These are phyloP conservation scores for Xylariaceae sp. DNA, from an alignment of 2,329 filamentous ascomycete genomes.

Conservation along the genomic window DNA sequence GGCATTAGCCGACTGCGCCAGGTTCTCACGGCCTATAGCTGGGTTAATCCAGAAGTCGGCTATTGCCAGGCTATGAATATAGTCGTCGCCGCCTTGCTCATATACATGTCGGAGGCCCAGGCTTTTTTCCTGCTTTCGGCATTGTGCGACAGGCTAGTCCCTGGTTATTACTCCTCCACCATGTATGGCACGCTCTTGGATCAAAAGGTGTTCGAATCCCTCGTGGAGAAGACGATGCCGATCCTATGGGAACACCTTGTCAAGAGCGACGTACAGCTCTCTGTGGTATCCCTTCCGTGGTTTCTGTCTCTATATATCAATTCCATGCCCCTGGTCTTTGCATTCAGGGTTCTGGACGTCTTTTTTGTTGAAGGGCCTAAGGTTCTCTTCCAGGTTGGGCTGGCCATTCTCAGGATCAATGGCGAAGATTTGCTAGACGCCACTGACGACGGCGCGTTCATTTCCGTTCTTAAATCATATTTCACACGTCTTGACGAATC, in stretches of 20 bases:
- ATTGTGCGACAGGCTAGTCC: constrained; percentile 88
- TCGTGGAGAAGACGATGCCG: constrained; percentile 99
- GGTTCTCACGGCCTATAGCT: constrained; percentile 95
- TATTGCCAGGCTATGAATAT: constrained; percentile 99
- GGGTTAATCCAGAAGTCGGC: constrained; percentile 92
- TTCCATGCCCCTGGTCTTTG: constrained; percentile 98
- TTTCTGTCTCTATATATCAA: constrained; percentile 98
- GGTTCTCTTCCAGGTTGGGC: constrained; percentile 92
- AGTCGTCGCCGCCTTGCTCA: constrained; percentile 93
- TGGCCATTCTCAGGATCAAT: constrained; percentile 96
- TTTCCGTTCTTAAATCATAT: constrained; percentile 92
- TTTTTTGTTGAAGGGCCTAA: constrained; percentile 99
- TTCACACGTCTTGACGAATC: constrained; percentile 93
- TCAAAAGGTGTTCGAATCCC: constrained; percentile 94
- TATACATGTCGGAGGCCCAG: constrained; percentile 96
- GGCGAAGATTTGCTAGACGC: constrained; percentile 94
- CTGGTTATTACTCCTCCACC: constrained; percentile 96
- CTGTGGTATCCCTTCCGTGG: constrained; percentile 96
- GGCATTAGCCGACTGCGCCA: constrained; percentile 87
- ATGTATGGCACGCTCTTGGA: constrained; percentile 99
- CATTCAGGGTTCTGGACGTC: constrained; percentile 93
- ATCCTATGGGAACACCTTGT: constrained; percentile 98
- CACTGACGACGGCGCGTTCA: constrained; percentile 92
- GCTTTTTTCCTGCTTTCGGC: constrained; percentile 93
- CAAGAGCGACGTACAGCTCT: constrained; percentile 94